Evolutionary conservation across 164 flowering plant genomes (phyloP).

Genomic region (Cinnamomum chago): DNA sequence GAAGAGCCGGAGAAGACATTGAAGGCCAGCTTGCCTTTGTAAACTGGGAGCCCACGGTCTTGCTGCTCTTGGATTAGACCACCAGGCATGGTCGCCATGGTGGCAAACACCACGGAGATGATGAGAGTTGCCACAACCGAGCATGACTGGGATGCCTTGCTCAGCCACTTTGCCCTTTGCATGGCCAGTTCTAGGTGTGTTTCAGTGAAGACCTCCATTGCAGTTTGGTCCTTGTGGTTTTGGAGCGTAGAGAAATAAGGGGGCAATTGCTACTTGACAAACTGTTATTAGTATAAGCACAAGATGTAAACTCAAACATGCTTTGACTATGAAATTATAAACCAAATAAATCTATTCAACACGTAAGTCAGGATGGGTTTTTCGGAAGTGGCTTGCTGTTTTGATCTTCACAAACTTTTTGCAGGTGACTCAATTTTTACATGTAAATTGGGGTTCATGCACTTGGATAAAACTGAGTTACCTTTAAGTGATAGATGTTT

Average conservation of each 20-base stretch:
- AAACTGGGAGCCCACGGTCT: too few relatives aligned
- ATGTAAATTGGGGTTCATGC: too few relatives aligned
- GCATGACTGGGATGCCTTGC: background rate
- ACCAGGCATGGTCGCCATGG: background rate
- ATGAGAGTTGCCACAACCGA: background rate
- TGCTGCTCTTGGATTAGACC: too few relatives aligned
- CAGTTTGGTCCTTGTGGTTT: background rate
- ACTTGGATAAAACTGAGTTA: too few relatives aligned
- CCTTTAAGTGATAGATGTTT: too few relatives aligned
- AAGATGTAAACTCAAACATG: background rate
- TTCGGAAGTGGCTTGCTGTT: too few relatives aligned
- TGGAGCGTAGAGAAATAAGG: background rate
- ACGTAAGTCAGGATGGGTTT: too few relatives aligned
- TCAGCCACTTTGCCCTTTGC: background rate
- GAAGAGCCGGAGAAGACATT: too few relatives aligned
- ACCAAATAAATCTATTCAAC: background rate
- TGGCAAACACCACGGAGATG: background rate
- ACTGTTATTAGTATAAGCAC: background rate
- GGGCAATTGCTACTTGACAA: background rate
- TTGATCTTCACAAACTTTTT: too few relatives aligned
- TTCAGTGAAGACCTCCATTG: background rate
- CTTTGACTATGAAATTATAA: background rate
- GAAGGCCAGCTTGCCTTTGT: too few relatives aligned
- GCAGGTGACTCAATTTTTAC: too few relatives aligned
- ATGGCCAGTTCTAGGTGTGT: background rate